Conservation (phyloP, 805 yeast species). For the Nakazawaea siamensis region DNA sequence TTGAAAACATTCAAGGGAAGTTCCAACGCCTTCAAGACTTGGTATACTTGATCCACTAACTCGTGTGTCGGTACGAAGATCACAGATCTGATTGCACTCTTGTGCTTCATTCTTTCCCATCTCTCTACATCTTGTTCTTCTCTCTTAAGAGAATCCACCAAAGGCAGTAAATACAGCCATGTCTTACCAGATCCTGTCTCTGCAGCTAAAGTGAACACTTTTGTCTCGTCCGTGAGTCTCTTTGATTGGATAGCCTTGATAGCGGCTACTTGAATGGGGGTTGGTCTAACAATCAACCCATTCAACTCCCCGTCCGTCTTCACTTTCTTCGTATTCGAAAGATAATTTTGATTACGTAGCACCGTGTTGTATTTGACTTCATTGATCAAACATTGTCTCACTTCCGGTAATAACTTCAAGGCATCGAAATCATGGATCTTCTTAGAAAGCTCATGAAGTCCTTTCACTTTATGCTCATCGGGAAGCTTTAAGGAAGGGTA, state of each 20-base stretch:
- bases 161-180: slow-evolving; percentile 78
- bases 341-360: slow-evolving; percentile 24
- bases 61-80: slow-evolving; percentile 89
- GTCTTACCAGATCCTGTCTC: slow-evolving; percentile 98
- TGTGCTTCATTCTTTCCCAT: slow-evolving; percentile 20
- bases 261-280: slow-evolving; percentile 80
- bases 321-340: slow-evolving; percentile 19
- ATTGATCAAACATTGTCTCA: slow-evolving; percentile 49
- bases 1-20: slow-evolving; percentile 35
- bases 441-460: slow-evolving; percentile 30
- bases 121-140: slow-evolving; percentile 34
- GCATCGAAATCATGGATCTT: slow-evolving; percentile 60
- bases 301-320: slow-evolving; percentile 25
- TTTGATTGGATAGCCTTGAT: slow-evolving; percentile 46
- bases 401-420: slow-evolving; percentile 56
- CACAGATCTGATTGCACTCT: slow-evolving; percentile 54
- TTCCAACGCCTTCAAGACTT: slow-evolving; percentile 26
- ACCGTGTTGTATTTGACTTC: slow-evolving; percentile 44
- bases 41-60: slow-evolving; percentile 70
- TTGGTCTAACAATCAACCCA: slow-evolving; percentile 41
- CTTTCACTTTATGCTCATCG: slow-evolving; percentile 23
- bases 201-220: slow-evolving; percentile 78
- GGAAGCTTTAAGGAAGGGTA: slow-evolving; percentile 39
- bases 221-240: slow-evolving; percentile 29
- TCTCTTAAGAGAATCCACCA: slow-evolving; percentile 60